Percentiles rank a stretch among this genome's conserved stretches.
Conservation (phyloP, 768 basidiomycete genomes). For the Calocybe cyanea region DNA sequence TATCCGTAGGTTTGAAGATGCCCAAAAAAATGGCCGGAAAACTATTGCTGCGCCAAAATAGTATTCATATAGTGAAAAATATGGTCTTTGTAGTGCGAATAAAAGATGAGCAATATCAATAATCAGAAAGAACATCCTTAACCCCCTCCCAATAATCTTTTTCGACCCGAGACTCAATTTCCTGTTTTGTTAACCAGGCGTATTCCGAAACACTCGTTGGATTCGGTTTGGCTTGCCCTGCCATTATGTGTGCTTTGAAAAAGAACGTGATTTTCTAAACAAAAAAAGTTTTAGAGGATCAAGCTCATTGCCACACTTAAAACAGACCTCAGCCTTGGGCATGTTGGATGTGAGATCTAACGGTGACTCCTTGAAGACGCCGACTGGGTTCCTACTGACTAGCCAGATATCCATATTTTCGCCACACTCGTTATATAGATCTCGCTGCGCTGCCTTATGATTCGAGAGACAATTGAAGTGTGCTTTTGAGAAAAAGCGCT, state of each 20-base stretch:
- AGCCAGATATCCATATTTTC: conserved; percentile 90
- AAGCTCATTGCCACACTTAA: background rate
- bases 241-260: conserved; percentile 90
- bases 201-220: conserved; percentile 62
- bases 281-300: background rate
- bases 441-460: conserved; percentile 66
- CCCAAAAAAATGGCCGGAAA: conserved; percentile 62
- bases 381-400: conserved; percentile 86
- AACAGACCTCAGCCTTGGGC: conserved; percentile 35
- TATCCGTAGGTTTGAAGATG: conserved; percentile 89
- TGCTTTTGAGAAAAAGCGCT: background rate
- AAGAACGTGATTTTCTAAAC: conserved; percentile 76
- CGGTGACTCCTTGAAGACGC: conserved; percentile 57
- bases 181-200: conserved; percentile 93
- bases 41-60: conserved; percentile 50
- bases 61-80: conserved; percentile 7
- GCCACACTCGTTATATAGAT: conserved; percentile 71
- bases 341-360: conserved; percentile 22
- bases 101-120: conserved; percentile 25
- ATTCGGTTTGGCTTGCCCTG: conserved; percentile 72
- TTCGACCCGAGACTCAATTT: conserved; percentile 71
- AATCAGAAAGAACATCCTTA: conserved; percentile 79
- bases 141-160: conserved; percentile 70
- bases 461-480: background rate
- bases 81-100: conserved; percentile 1